Percentiles rank a stretch among this genome's conserved stretches.
Conservation (phyloP, 306 rosid species). For the Biancaea sappan region DNA sequence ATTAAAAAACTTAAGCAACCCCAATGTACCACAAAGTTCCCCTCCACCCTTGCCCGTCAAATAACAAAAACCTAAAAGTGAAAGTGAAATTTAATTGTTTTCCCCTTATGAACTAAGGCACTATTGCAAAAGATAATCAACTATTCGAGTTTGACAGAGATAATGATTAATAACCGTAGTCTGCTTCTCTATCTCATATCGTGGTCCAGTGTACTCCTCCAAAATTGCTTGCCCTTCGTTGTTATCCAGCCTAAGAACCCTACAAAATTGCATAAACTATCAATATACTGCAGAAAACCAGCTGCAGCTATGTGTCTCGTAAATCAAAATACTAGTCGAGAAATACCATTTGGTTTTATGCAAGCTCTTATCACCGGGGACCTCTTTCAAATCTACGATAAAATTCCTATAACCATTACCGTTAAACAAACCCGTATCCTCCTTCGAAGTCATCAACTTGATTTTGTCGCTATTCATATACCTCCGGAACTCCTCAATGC, state of each 20-base stretch:
- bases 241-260: constrained; percentile 68
- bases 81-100: constrained; percentile 13
- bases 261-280: constrained; percentile 37
- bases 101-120: constrained; percentile 26
- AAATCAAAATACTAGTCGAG: constrained; percentile 23
- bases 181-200: constrained; percentile 76
- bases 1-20: not conserved
- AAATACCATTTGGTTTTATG: constrained; percentile 87
- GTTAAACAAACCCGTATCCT: constrained; percentile 32
- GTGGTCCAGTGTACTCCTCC: constrained; percentile 76
- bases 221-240: constrained; percentile 60
- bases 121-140: not conserved
- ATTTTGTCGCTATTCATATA: constrained; percentile 67
- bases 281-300: constrained; percentile 25
- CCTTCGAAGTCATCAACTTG: constrained; percentile 71
- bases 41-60: not conserved
- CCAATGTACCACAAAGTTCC: not conserved
- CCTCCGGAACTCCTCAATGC: constrained; percentile 68
- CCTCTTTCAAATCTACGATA: constrained; percentile 79
- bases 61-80: not conserved
- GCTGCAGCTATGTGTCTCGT: not conserved
- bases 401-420: constrained; percentile 50
- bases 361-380: constrained; percentile 85
- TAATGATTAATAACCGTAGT: constrained; percentile 59
- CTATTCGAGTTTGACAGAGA: constrained; percentile 24